A percentile compares a stretch with the other conserved stretches of the same genome.
phyloP scores from a whole-genome alignment of 176 grass and related monocot genomes.

The Coix lacrymajobi region DNA sequence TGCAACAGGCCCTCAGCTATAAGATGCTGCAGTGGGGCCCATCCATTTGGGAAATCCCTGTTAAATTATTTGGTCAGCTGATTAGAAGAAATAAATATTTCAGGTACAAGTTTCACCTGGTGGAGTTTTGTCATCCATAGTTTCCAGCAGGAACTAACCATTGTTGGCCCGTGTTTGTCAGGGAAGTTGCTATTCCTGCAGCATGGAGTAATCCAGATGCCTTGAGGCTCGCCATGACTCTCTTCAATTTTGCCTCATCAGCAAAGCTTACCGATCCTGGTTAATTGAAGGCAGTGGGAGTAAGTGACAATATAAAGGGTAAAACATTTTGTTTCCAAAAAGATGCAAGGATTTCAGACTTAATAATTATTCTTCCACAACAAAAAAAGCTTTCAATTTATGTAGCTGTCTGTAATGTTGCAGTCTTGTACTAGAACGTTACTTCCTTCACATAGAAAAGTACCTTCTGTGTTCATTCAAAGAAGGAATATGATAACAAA shows the following conservation, averaged over 20 bases:
- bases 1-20: constrained; percentile 66
- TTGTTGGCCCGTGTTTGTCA: constrained; percentile 71
- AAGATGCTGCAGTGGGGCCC: constrained; percentile 87
- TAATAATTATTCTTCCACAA: background rate
- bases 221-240: constrained; percentile 62
- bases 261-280: constrained; percentile 20
- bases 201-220: constrained; percentile 61
- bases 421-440: background rate
- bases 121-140: background rate
- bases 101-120: background rate
- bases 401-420: background rate
- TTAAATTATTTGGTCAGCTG: background rate
- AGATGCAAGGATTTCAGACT: background rate
- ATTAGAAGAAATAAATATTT: background rate
- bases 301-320: background rate
- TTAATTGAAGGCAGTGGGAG: constrained; percentile 6
- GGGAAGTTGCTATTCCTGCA: constrained; percentile 83
- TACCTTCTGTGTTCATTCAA: background rate
- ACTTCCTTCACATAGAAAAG: background rate
- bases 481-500: background rate
- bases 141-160: constrained; percentile 48
- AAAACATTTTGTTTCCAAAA: background rate
- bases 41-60: constrained; percentile 97
- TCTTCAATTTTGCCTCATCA: constrained; percentile 27
- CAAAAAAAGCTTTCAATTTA: background rate